phyloP scores from a whole-genome alignment of 345 rosid species.

The Eucalyptus cloeziana region DNA sequence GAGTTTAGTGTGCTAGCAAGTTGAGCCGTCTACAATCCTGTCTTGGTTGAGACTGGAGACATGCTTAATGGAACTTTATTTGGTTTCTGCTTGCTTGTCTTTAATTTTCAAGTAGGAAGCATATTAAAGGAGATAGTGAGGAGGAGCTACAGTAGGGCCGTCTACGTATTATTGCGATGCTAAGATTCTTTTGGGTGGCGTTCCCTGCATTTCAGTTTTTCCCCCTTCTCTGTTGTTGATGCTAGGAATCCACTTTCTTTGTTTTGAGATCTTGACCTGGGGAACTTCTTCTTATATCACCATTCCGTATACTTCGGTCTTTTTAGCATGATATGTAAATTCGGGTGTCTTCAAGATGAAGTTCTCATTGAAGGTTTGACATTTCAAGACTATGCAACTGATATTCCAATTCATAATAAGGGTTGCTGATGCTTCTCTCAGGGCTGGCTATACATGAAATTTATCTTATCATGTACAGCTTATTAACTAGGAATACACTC shows the following conservation, averaged over 20 bases:
- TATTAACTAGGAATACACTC: background rate
- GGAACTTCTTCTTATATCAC: background rate
- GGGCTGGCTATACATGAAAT: background rate
- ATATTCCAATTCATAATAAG: background rate
- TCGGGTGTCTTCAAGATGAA: background rate
- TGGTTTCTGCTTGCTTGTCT: background rate
- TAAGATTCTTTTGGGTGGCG: background rate
- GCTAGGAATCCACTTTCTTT: background rate
- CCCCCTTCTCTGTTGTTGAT: background rate
- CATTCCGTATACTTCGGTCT: fast-evolving
- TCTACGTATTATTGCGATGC: background rate
- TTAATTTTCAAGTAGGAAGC: background rate
- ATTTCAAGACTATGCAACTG: background rate
- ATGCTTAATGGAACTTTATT: background rate
- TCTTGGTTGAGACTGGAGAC: background rate
- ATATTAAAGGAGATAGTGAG: background rate
- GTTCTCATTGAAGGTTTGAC: background rate
- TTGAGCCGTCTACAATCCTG: background rate
- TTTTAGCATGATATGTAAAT: background rate
- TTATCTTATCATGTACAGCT: background rate
- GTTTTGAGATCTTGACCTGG: background rate
- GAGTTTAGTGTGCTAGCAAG: background rate
- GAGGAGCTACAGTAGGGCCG: background rate
- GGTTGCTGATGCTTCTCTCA: background rate
- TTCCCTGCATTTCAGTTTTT: background rate